Conservation (phyloP, 2,329 filamentous ascomycete species). For the Fusarium cyanostomum region DNA sequence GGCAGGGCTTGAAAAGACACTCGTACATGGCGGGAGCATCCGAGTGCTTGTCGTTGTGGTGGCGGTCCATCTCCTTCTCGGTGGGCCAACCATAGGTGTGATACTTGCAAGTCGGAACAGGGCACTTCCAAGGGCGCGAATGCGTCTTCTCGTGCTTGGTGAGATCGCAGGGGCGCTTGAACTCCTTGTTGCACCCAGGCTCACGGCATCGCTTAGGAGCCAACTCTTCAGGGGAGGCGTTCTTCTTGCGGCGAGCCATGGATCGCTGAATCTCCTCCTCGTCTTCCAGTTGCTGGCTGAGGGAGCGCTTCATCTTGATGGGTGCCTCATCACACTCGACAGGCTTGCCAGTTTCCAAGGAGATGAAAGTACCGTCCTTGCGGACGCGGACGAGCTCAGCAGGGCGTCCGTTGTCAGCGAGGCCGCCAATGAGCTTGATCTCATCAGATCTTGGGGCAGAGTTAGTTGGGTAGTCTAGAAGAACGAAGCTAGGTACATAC, state of each 20-base stretch:
- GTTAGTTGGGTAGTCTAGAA: slow-evolving; percentile 45
- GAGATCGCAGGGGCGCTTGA: slow-evolving; percentile 95
- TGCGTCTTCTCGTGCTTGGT: slow-evolving; percentile 99
- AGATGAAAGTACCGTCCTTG: slow-evolving; percentile 82
- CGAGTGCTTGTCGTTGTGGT: slow-evolving; percentile 96
- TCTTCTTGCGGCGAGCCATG: slow-evolving; percentile 96
- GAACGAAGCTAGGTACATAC: slow-evolving; percentile 56
- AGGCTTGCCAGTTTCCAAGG: slow-evolving; percentile 74
- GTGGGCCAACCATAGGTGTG: slow-evolving; percentile 92
- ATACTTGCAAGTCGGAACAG: slow-evolving; percentile 85
- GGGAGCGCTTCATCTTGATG: slow-evolving; percentile 71
- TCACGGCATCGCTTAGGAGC: slow-evolving; percentile 81
- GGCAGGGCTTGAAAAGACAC: slow-evolving; percentile 84
- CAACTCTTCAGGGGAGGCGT: slow-evolving; percentile 84
- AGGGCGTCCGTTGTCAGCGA: slow-evolving; percentile 82
- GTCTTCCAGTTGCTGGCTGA: slow-evolving; percentile 76
- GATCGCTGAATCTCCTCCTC: slow-evolving; percentile 87
- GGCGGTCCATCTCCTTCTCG: slow-evolving; percentile 95
- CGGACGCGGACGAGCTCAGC: slow-evolving; percentile 85
- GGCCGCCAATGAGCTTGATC: slow-evolving; percentile 82
- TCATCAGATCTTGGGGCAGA: slow-evolving; percentile 62
- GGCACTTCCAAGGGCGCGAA: slow-evolving; percentile 95
- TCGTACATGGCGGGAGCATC: slow-evolving; percentile 80
- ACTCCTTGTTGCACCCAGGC: slow-evolving; percentile 84
- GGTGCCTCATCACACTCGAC: slow-evolving; percentile 64